A percentile compares a stretch with the other conserved stretches of the same genome.
Evolutionary conservation across 306 rosid genomes (phyloP).

Genomic region (Prunus mira): DNA sequence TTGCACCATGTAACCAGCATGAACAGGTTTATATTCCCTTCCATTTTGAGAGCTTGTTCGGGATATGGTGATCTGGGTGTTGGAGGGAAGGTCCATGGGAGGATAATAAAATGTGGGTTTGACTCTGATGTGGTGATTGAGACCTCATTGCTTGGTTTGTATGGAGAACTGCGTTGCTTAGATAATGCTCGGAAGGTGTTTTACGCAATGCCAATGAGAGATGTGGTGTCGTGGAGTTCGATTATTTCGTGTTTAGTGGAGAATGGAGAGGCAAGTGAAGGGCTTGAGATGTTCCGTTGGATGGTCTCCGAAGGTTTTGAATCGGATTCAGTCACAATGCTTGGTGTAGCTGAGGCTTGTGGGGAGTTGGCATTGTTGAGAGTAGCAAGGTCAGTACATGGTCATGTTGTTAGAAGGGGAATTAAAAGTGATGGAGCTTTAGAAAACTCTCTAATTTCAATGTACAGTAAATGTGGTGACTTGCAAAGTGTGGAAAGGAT

Average conservation of each 20-base stretch:
- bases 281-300: conserved; percentile 51
- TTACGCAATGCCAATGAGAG: conserved; percentile 60
- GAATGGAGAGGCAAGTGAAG: conserved; percentile 56
- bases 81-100: conserved; percentile 69
- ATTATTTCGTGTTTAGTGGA: conserved; percentile 55
- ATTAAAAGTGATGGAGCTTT: conserved; percentile 43
- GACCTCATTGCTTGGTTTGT: conserved; percentile 65
- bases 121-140: conserved; percentile 52
- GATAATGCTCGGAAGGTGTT: conserved; percentile 58
- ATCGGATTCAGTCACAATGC: conserved; percentile 64
- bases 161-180: conserved; percentile 57
- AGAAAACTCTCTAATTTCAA: conserved; percentile 52
- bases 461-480: conserved; percentile 71
- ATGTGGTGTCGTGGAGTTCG: conserved; percentile 77
- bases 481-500: conserved; percentile 41
- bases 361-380: conserved; percentile 51
- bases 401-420: conserved; percentile 52
- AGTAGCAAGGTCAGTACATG: conserved; percentile 61
- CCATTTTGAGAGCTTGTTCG: conserved; percentile 64
- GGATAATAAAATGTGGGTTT: conserved; percentile 57
- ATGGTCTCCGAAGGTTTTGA: conserved; percentile 56
- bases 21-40: conserved; percentile 58
- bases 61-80: conserved; percentile 42
- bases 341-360: conserved; percentile 70
- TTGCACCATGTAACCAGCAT: conserved; percentile 18